Conservation (phyloP, 1,139 yeast genomes). For the Pneumocystis sp. region DNA sequence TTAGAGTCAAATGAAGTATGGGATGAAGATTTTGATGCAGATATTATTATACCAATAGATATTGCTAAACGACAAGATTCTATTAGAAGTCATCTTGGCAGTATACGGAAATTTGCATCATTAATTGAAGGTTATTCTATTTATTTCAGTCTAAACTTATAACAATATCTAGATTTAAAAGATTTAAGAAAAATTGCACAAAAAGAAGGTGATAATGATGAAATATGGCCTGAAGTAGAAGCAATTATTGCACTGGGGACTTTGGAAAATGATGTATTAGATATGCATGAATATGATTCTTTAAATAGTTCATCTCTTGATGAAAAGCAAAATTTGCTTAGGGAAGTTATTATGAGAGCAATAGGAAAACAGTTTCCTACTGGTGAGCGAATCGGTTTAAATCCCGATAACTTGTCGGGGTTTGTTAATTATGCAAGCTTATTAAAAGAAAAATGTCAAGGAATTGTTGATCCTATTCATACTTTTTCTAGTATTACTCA, state of each 20-base stretch:
- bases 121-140: neutral
- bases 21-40: slow-evolving; percentile 2
- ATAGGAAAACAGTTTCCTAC: neutral
- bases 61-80: slow-evolving; percentile 1
- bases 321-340: neutral
- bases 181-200: neutral
- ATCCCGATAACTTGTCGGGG: neutral
- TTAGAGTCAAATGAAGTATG: neutral
- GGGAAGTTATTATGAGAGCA: neutral
- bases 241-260: neutral
- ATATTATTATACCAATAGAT: neutral
- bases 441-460: neutral
- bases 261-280: neutral
- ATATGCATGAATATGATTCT: neutral
- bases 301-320: neutral
- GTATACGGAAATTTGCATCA: slow-evolving; percentile 1
- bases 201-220: neutral
- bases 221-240: neutral
- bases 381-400: neutral
- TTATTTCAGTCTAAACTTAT: neutral
- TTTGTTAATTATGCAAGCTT: neutral
- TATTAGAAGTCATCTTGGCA: neutral
- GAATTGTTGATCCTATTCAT: neutral
- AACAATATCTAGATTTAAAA: neutral
- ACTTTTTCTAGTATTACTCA: neutral